Conservation (phyloP, 2,329 filamentous ascomycete species). For the Ascosphaera apis region DNA sequence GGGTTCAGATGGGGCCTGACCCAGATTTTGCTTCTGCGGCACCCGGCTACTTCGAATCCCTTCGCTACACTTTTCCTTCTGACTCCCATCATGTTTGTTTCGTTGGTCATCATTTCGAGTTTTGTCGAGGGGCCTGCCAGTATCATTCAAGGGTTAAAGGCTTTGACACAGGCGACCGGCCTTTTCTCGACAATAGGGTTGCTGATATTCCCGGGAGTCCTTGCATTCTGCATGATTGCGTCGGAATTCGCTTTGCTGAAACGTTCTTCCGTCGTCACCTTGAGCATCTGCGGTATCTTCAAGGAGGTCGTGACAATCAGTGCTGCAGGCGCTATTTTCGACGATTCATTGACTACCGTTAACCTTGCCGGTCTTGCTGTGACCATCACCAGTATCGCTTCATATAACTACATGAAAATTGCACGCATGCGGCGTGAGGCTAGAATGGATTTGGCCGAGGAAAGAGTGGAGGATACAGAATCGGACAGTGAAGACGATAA, state of each 20-base stretch:
- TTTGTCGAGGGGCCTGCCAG: constrained; percentile 59
- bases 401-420: constrained; percentile 92
- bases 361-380: constrained; percentile 74
- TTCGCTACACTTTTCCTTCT: constrained; percentile 95
- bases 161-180: constrained; percentile 46
- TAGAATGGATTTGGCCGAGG: constrained; percentile 16
- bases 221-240: constrained; percentile 92
- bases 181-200: constrained; percentile 41
- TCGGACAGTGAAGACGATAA: constrained; percentile 4
- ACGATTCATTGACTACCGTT: constrained; percentile 66
- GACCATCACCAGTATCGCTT: constrained; percentile 64
- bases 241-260: constrained; percentile 89
- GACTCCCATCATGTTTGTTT: constrained; percentile 88
- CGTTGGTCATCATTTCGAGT: constrained; percentile 56
- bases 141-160: constrained; percentile 41
- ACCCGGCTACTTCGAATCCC: constrained; percentile 85
- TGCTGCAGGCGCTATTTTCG: constrained; percentile 67
- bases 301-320: constrained; percentile 95
- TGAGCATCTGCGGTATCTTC: constrained; percentile 94
- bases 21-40: constrained; percentile 79
- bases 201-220: constrained; percentile 66
- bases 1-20: constrained; percentile 98
- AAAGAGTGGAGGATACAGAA: constrained; percentile 5
- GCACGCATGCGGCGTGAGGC: constrained; percentile 67
- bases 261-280: constrained; percentile 82